Evolutionary conservation across 2,329 filamentous ascomycete species (phyloP).

Genomic region (Neoarthrinium moseri): DNA sequence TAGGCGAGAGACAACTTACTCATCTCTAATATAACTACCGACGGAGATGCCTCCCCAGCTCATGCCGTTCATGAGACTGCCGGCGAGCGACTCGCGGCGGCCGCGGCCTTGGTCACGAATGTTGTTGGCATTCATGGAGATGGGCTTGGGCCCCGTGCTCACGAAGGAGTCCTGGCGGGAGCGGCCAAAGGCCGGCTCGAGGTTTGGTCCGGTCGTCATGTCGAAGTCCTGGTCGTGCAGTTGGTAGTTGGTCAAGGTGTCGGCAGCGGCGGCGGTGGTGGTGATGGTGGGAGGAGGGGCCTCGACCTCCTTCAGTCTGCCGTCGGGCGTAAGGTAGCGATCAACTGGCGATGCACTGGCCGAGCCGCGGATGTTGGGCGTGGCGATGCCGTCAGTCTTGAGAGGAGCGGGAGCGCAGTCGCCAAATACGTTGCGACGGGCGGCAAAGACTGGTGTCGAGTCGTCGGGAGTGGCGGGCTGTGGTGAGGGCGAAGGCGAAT

Average conservation of each 20-base stretch:
- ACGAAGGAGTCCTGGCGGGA: constrained; percentile 65
- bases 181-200: constrained; percentile 59
- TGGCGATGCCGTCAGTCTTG: constrained; percentile 35
- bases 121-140: constrained; percentile 66
- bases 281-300: constrained; percentile 7
- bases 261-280: constrained; percentile 19
- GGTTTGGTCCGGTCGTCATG: constrained; percentile 59
- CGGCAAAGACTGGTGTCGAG: constrained; percentile 23
- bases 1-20: constrained; percentile 64
- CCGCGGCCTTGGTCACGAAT: constrained; percentile 57
- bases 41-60: constrained; percentile 97
- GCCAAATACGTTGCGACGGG: constrained; percentile 26
- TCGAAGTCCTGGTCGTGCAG: constrained; percentile 34
- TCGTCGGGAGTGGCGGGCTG: constrained; percentile 44
- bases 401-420: constrained; percentile 22
- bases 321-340: constrained; percentile 14
- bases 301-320: constrained; percentile 10
- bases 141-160: constrained; percentile 64
- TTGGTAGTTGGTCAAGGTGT: constrained; percentile 22
- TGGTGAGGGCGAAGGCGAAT: constrained; percentile 36
- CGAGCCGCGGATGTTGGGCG: constrained; percentile 21
- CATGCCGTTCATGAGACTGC: constrained; percentile 76
- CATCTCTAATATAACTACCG: constrained; percentile 94
- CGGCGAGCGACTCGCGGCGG: constrained; percentile 61
- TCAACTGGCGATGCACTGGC: constrained; percentile 19